Conservation (phyloP, 345 rosid species). For the Populus ilicifolia region DNA sequence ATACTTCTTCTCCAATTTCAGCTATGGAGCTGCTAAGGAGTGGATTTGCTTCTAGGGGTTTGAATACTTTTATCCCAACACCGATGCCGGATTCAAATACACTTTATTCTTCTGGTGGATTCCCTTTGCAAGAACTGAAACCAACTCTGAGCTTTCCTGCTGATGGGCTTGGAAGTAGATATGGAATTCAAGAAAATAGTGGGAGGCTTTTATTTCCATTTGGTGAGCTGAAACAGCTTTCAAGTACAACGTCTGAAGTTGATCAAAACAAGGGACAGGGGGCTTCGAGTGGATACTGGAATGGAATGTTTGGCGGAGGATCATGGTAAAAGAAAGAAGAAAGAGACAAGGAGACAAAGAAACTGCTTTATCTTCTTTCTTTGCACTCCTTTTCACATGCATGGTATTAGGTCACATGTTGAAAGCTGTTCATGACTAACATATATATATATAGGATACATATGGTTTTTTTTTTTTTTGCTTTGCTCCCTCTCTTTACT, state of each 20-base stretch:
- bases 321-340: conserved; percentile 17
- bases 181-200: conserved; percentile 34
- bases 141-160: conserved; percentile 42
- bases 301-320: conserved; percentile 32
- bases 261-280: conserved; percentile 44
- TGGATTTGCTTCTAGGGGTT: conserved; percentile 36
- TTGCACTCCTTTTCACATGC: neutral
- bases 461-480: conserved; percentile 1
- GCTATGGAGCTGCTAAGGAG: conserved; percentile 46
- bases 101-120: conserved; percentile 35
- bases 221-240: conserved; percentile 36
- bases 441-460: conserved; percentile 4
- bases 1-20: conserved; percentile 26
- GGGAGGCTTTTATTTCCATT: conserved; percentile 47
- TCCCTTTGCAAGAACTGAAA: conserved; percentile 43
- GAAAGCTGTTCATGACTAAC: conserved; percentile 19
- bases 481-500: neutral
- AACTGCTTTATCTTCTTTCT: neutral
- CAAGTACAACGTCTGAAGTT: conserved; percentile 27
- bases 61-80: conserved; percentile 35
- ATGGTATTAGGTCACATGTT: neutral
- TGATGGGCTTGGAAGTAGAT: conserved; percentile 40
- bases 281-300: conserved; percentile 23
- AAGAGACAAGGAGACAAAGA: neutral
- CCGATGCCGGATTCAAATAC: conserved; percentile 35